Evolutionary conservation across 805 yeast genomes (phyloP).

Genomic region (Kregervanrija fluxuum): DNA sequence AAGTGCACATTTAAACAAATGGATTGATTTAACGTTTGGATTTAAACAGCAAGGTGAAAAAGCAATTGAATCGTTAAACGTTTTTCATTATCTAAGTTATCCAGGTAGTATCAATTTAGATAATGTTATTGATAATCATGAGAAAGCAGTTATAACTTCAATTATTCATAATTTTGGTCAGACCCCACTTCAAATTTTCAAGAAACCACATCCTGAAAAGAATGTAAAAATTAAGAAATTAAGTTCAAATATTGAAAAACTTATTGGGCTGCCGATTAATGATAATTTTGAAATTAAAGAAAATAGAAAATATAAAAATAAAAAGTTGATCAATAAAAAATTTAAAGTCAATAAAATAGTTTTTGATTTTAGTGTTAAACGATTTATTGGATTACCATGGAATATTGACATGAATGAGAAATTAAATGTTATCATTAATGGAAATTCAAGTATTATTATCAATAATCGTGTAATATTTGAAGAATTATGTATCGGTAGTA

Average conservation of each 20-base stretch:
- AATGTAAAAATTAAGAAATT: constrained; percentile 25
- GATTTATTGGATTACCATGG: constrained; percentile 43
- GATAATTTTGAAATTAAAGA: neutral
- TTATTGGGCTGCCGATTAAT: neutral
- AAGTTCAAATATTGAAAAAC: neutral
- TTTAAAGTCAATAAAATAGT: constrained; percentile 2
- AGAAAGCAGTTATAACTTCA: constrained; percentile 70
- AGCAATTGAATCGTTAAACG: constrained; percentile 63
- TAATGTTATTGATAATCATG: constrained; percentile 62
- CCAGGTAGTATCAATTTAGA: constrained; percentile 79
- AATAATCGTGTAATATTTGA: constrained; percentile 35
- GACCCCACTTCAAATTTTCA: constrained; percentile 71
- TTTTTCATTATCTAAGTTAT: constrained; percentile 78
- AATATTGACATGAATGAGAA: constrained; percentile 1
- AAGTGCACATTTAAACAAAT: constrained; percentile 63
- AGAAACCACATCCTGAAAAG: constrained; percentile 54
- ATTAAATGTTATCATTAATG: constrained; percentile 8
- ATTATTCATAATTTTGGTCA: constrained; percentile 91
- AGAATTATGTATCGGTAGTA: constrained; percentile 31
- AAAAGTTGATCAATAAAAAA: neutral
- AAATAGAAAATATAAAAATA: neutral
- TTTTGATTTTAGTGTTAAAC: constrained; percentile 31
- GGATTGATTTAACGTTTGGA: constrained; percentile 87
- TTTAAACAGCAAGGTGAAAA: constrained; percentile 65
- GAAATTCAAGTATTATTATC: constrained; percentile 20